phyloP scores from a whole-genome alignment of 345 rosid species.

The Moricandia arvensis region DNA sequence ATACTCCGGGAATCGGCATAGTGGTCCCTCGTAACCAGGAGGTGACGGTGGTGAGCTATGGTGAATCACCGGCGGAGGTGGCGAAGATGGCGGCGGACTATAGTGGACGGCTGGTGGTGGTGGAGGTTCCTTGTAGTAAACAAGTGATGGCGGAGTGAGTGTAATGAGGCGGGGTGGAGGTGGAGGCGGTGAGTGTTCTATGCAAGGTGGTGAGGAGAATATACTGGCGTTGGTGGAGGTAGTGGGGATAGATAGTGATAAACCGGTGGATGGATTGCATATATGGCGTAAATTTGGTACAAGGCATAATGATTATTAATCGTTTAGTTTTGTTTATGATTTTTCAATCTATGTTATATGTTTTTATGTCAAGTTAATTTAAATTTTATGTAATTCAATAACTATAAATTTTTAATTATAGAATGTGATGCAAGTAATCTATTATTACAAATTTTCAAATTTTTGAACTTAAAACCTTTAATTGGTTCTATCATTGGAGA shows the following conservation, averaged over 20 bases:
- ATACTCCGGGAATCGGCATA: constrained; percentile 70
- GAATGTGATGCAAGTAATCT: too few species aligned
- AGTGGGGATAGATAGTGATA: constrained; percentile 26
- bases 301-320: too few species aligned
- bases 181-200: constrained; percentile 28
- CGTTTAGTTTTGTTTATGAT: too few species aligned
- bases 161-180: constrained; percentile 7
- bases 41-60: constrained; percentile 59
- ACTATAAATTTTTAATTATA: too few species aligned
- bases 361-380: too few species aligned
- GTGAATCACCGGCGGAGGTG: constrained; percentile 39
- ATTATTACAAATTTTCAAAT: too few species aligned
- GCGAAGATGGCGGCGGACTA: constrained; percentile 28
- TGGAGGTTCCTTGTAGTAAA: constrained; percentile 36
- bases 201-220: constrained; percentile 40
- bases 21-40: constrained; percentile 23
- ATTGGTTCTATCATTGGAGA: too few species aligned
- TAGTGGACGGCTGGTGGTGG: constrained; percentile 48
- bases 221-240: constrained; percentile 47
- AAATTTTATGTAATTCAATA: too few species aligned
- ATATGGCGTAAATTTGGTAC: too few species aligned
- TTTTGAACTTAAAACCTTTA: too few species aligned
- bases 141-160: constrained; percentile 51
- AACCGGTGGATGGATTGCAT: too few species aligned
- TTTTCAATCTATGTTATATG: too few species aligned